Evolutionary conservation across 2,329 filamentous ascomycete genomes (phyloP).

Genomic region (Geosmithia putterillii): DNA sequence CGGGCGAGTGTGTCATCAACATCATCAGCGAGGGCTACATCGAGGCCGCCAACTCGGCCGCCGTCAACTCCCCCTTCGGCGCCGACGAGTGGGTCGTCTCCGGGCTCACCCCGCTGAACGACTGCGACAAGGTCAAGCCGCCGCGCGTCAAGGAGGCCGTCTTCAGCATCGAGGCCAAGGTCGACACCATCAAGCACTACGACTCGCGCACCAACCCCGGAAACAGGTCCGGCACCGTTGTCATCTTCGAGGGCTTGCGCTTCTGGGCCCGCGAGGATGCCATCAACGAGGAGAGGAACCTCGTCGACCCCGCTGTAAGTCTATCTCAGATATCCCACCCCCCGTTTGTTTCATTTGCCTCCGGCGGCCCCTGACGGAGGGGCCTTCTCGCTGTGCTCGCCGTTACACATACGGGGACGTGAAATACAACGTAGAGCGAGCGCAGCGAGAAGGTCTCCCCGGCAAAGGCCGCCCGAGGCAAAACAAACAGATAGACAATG

Average conservation of each 20-base stretch:
- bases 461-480: too few species aligned
- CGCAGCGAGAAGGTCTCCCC: too few species aligned
- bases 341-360: neutral
- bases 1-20: slow-evolving; percentile 71
- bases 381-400: neutral
- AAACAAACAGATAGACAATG: neutral
- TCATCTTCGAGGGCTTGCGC: slow-evolving; percentile 67
- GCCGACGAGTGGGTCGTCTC: slow-evolving; percentile 68
- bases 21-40: slow-evolving; percentile 75
- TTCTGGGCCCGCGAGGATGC: slow-evolving; percentile 91
- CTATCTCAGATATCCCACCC: neutral
- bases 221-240: slow-evolving; percentile 62
- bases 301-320: slow-evolving; percentile 59
- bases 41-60: slow-evolving; percentile 77
- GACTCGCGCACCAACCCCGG: slow-evolving; percentile 59
- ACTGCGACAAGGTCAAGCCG: slow-evolving; percentile 52
- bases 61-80: slow-evolving; percentile 66
- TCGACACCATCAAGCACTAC: slow-evolving; percentile 67
- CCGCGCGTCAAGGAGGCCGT: slow-evolving; percentile 72
- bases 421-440: too few species aligned
- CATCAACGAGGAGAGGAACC: slow-evolving; percentile 61
- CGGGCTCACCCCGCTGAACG: slow-evolving; percentile 58
- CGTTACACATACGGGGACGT: too few species aligned
- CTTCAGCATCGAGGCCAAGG: slow-evolving; percentile 69
- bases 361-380: neutral